A percentile compares a stretch with the other conserved stretches of the same genome.
phyloP scores from a whole-genome alignment of 75 land plant species.

The Adiantum capillusveneris region DNA sequence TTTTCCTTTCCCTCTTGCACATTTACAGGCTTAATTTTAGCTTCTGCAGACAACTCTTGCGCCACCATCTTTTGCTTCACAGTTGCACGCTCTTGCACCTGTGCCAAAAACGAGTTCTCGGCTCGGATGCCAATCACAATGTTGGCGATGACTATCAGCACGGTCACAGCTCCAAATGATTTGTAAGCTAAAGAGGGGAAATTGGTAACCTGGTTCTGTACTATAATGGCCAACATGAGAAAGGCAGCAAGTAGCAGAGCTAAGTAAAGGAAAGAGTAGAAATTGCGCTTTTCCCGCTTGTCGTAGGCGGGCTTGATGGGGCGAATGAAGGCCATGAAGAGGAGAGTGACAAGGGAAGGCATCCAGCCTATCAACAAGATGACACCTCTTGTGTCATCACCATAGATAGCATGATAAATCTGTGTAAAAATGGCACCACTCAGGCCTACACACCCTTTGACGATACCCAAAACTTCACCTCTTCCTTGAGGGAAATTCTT shows the following conservation, averaged over 20 bases:
- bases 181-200: conserved; percentile 12
- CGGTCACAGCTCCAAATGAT: conserved; percentile 19
- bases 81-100: too few relatives aligned
- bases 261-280: conserved; percentile 30
- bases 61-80: background rate
- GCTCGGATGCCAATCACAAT: conserved; percentile 27
- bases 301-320: conserved; percentile 6
- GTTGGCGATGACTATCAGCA: conserved; percentile 36
- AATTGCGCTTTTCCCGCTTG: conserved; percentile 15
- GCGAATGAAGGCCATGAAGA: conserved; percentile 23
- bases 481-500: conserved; percentile 18
- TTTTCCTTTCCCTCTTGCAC: background rate
- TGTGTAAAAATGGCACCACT: conserved; percentile 56
- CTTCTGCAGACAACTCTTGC: background rate
- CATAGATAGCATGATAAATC: conserved; percentile 39
- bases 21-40: background rate
- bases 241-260: conserved; percentile 38
- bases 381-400: conserved; percentile 14
- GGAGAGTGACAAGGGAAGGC: conserved; percentile 25
- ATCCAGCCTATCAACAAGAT: conserved; percentile 40
- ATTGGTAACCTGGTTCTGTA: conserved; percentile 21
- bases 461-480: conserved; percentile 53
- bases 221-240: conserved; percentile 37
- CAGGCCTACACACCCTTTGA: conserved; percentile 49
- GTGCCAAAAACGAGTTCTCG: conserved; percentile 10